These are phyloP conservation scores for Lachnellula willkommii DNA, from an alignment of 2,329 filamentous ascomycete genomes.

Conservation along the genomic window DNA sequence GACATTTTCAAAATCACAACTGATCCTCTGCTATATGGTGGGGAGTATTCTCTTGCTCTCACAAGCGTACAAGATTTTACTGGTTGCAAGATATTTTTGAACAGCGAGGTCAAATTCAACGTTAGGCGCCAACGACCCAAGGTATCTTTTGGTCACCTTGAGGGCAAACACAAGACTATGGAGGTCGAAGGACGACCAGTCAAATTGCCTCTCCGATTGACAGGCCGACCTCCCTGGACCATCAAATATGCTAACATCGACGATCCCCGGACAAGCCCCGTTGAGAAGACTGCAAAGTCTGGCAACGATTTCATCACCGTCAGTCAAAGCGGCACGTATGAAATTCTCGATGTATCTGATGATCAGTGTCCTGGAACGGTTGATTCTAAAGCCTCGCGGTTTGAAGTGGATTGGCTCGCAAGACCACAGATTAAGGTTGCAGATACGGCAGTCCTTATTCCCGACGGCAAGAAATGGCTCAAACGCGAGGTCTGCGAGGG, in stretches of 20 bases:
- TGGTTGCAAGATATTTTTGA: conserved; percentile 78
- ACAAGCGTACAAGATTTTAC: conserved; percentile 81
- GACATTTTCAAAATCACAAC: conserved; percentile 69
- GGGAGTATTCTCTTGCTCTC: conserved; percentile 83
- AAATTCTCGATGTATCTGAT: conserved; percentile 73
- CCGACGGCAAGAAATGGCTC: conserved; percentile 51
- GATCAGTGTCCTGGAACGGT: conserved; percentile 76
- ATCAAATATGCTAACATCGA: conserved; percentile 69
- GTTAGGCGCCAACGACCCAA: conserved; percentile 86
- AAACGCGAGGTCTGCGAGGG: conserved; percentile 90
- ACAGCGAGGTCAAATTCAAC: conserved; percentile 77
- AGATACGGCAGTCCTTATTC: conserved; percentile 56
- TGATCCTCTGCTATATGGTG: conserved; percentile 67
- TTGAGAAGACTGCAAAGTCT: conserved; percentile 41
- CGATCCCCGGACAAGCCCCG: conserved; percentile 39
- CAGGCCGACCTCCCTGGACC: conserved; percentile 79
- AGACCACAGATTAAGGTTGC: conserved; percentile 67
- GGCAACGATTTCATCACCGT: conserved; percentile 68
- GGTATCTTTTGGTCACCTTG: conserved; percentile 77
- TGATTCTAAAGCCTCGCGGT: conserved; percentile 66
- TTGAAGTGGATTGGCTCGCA: conserved; percentile 80
- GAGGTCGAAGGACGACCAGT: conserved; percentile 72
- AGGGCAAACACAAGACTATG: conserved; percentile 69
- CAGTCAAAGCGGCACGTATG: conserved; percentile 65
- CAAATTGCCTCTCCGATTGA: conserved; percentile 74